These are phyloP conservation scores for Saxophila tyrrhenica DNA, from an alignment of 495 filamentous ascomycete genomes.

Conservation along the genomic window DNA sequence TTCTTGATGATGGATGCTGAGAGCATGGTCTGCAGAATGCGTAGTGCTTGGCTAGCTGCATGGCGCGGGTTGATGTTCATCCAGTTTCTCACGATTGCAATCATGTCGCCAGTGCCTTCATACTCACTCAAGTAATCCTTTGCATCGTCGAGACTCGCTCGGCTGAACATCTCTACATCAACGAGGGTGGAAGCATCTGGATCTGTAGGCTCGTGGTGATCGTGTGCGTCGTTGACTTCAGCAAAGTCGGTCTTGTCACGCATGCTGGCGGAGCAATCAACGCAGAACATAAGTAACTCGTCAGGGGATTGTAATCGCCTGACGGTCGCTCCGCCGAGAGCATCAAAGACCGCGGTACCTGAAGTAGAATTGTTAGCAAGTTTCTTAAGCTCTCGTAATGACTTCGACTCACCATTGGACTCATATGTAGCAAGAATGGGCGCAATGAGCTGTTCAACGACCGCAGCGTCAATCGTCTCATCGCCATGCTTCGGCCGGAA, in stretches of 20 bases:
- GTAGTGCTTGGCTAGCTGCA: conserved; percentile 6
- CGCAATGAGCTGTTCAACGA: conserved; percentile 24
- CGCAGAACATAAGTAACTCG: conserved; percentile 27
- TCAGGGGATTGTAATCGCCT: conserved; percentile 21
- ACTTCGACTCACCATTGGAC: conserved; percentile 19
- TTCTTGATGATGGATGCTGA: conserved; percentile 1
- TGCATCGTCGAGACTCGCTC: conserved; percentile 1
- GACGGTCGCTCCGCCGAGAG: conserved; percentile 20
- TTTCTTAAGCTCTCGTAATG: too few relatives aligned
- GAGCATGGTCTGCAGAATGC: conserved; percentile 12
- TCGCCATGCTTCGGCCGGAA: conserved; percentile 24
- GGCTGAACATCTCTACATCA: background rate
- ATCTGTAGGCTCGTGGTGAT: background rate
- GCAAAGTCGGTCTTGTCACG: conserved; percentile 21
- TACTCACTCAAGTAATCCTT: conserved; percentile 10
- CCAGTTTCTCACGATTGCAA: conserved; percentile 15
- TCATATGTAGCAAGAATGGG: conserved; percentile 22
- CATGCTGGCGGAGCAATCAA: conserved; percentile 28
- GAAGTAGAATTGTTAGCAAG: too few relatives aligned
- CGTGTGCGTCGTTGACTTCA: conserved; percentile 20
- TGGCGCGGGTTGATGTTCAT: background rate
- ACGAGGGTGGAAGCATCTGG: background rate
- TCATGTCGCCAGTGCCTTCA: conserved; percentile 24
- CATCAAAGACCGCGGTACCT: conserved; percentile 26
- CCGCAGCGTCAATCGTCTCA: conserved; percentile 21